phyloP scores from a whole-genome alignment of 1,139 yeast genomes.

The Magnusiomyces ingens region DNA sequence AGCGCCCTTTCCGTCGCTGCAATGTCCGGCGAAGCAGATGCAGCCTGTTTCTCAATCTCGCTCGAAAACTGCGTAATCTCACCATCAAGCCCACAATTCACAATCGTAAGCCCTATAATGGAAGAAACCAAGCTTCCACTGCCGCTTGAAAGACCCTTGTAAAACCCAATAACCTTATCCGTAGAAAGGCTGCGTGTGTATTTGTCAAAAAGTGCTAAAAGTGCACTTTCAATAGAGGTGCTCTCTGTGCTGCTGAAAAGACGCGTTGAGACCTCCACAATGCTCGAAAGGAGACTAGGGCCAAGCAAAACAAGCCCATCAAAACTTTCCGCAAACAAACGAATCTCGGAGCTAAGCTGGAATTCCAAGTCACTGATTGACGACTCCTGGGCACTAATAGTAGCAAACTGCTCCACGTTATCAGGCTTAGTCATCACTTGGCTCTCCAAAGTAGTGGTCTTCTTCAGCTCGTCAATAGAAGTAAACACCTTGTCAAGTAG shows the following conservation, averaged over 20 bases:
- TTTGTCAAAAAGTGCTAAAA: conserved; percentile 4
- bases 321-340: conserved; percentile 6
- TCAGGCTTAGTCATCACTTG: no score
- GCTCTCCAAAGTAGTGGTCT: no score
- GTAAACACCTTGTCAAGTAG: conserved; percentile 5
- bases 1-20: conserved; percentile 18
- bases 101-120: conserved; percentile 14
- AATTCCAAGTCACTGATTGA: not conserved
- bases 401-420: not conserved
- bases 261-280: not conserved
- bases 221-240: not conserved
- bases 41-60: conserved; percentile 4
- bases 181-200: not conserved
- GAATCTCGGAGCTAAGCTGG: not conserved
- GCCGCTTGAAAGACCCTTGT: not conserved
- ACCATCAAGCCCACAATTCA: conserved; percentile 8
- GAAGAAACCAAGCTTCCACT: conserved; percentile 16
- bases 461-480: no score
- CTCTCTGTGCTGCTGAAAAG: not conserved
- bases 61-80: conserved; percentile 6
- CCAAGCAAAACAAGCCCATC: conserved; percentile 1
- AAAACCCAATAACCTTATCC: not conserved
- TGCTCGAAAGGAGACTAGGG: not conserved
- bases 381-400: not conserved
- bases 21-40: not conserved